Evolutionary conservation across 495 filamentous ascomycete species (phyloP).

Genomic region (Xylaria grammica): DNA sequence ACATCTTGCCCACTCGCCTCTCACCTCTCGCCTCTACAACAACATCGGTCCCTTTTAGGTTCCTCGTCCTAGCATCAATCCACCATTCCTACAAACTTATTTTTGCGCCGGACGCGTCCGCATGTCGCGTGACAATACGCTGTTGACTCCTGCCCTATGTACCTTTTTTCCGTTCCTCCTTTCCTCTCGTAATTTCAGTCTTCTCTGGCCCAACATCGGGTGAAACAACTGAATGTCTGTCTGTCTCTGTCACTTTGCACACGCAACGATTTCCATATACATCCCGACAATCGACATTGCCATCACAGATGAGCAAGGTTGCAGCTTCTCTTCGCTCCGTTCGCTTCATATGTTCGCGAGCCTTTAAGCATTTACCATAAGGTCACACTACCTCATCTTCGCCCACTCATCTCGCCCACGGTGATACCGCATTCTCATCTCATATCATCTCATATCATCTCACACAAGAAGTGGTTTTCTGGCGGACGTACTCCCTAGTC

Average conservation of each 20-base stretch:
- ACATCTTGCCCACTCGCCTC: too few relatives aligned
- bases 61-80: too few relatives aligned
- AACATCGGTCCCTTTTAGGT: too few relatives aligned
- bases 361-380: not conserved
- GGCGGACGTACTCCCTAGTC: not conserved
- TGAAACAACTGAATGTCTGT: slow-evolving; percentile 2
- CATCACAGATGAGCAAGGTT: not conserved
- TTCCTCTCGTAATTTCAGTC: not conserved
- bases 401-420: not conserved
- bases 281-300: not conserved
- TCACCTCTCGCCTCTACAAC: too few relatives aligned
- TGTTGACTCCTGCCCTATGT: not conserved
- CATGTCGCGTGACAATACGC: not conserved
- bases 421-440: not conserved
- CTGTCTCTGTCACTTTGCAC: not conserved
- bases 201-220: not conserved
- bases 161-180: not conserved
- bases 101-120: not conserved
- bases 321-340: not conserved
- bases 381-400: not conserved
- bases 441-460: too few relatives aligned
- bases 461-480: not conserved
- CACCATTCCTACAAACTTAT: too few relatives aligned
- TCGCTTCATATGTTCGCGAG: not conserved
- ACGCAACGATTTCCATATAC: not conserved